These are phyloP conservation scores for Leccinum pellstonianum DNA, from an alignment of 768 basidiomycete species.

Conservation along the genomic window DNA sequence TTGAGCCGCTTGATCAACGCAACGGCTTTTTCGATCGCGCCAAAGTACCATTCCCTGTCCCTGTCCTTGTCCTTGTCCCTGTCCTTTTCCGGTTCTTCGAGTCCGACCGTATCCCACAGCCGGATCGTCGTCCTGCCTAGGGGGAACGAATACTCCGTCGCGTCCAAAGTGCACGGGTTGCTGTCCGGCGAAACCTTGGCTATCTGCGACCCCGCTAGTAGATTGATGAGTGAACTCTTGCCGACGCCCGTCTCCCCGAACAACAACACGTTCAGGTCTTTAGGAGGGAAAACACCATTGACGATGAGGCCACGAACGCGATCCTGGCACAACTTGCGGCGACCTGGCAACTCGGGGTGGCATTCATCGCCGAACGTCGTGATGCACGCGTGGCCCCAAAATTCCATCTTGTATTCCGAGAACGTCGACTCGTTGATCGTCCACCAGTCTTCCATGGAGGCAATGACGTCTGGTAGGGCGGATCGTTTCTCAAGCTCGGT, in stretches of 20 bases:
- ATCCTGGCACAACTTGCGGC: neutral
- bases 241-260: conserved; percentile 42
- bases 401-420: neutral
- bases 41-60: conserved; percentile 18
- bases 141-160: conserved; percentile 27
- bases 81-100: conserved; percentile 29
- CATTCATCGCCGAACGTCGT: neutral
- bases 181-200: conserved; percentile 26
- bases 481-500: neutral
- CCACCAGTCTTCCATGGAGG: neutral
- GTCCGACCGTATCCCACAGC: conserved; percentile 35
- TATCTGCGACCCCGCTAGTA: conserved; percentile 27
- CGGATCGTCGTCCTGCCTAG: conserved; percentile 25
- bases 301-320: neutral
- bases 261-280: conserved; percentile 34
- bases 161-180: conserved; percentile 35
- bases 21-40: conserved; percentile 32
- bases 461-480: neutral
- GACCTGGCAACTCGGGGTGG: neutral
- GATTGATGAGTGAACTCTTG: conserved; percentile 33
- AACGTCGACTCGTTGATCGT: neutral
- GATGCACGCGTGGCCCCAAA: neutral
- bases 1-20: conserved; percentile 34
- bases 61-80: conserved; percentile 1
- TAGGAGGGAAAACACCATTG: neutral